These are phyloP conservation scores for Phascolomyces articulosus DNA, from an alignment of 371 early-diverging fungal species.

Conservation along the genomic window DNA sequence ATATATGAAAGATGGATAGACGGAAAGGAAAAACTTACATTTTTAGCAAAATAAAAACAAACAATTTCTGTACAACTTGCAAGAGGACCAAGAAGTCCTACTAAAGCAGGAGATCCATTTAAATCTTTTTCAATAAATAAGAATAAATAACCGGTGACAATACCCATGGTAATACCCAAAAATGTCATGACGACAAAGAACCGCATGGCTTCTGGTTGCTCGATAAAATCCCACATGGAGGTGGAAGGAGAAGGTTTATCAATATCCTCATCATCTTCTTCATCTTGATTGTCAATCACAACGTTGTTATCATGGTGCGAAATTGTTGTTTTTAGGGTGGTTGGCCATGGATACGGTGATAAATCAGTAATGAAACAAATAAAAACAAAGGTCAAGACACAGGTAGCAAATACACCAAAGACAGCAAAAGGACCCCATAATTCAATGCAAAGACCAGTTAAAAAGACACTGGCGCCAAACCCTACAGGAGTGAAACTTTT, in stretches of 20 bases:
- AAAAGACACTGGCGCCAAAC: conserved; percentile 32
- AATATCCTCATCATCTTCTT: background rate
- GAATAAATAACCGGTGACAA: conserved; percentile 33
- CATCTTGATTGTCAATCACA: background rate
- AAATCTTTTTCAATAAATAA: conserved; percentile 37
- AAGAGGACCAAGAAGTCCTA: conserved; percentile 37
- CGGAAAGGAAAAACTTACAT: conserved; percentile 16
- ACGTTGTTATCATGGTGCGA: background rate
- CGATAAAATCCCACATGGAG: conserved; percentile 30
- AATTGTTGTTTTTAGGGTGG: background rate
- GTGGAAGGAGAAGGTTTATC: conserved; percentile 10
- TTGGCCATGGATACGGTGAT: conserved; percentile 11
- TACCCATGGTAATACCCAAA: conserved; percentile 28
- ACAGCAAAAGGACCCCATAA: conserved; percentile 29
- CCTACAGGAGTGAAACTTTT: conserved; percentile 41
- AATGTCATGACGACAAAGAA: conserved; percentile 30
- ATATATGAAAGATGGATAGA: background rate
- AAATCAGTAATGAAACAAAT: conserved; percentile 16
- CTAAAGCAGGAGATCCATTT: conserved; percentile 26
- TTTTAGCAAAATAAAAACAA: conserved; percentile 38
- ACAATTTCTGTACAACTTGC: conserved; percentile 37
- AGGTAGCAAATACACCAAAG: conserved; percentile 26
- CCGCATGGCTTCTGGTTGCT: conserved; percentile 19
- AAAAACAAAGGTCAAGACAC: conserved; percentile 23
- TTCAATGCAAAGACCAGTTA: conserved; percentile 33